Evolutionary conservation across 495 filamentous ascomycete genomes (phyloP).

Genomic region (Physcia stellaris): DNA sequence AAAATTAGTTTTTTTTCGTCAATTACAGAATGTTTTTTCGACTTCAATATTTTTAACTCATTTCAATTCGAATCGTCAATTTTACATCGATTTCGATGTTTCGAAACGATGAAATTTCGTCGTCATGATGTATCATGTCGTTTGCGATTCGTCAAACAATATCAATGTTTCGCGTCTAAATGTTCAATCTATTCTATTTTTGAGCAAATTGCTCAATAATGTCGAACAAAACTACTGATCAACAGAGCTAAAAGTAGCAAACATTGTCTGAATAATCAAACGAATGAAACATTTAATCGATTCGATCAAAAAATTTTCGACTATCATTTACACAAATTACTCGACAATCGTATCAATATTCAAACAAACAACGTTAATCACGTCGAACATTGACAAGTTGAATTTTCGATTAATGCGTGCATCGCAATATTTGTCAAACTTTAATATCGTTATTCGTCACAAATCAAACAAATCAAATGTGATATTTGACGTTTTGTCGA

Average conservation of each 20-base stretch:
- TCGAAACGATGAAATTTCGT: neutral
- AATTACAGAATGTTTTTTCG: neutral
- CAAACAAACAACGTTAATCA: neutral
- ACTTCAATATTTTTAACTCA: neutral
- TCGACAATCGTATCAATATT: neutral
- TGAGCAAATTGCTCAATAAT: slow-evolving; percentile 3
- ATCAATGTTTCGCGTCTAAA: neutral
- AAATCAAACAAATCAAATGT: neutral
- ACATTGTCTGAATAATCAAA: slow-evolving; percentile 3
- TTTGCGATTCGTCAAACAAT: neutral
- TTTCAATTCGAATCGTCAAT: neutral
- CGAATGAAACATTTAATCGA: slow-evolving; percentile 3
- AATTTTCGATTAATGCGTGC: slow-evolving; percentile 3
- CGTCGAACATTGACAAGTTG: neutral
- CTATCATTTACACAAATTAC: slow-evolving; percentile 6
- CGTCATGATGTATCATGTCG: slow-evolving; percentile 4
- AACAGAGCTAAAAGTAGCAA: slow-evolving; percentile 4
- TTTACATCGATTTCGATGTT: slow-evolving; percentile 4
- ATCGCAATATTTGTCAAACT: slow-evolving; percentile 3
- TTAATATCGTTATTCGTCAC: neutral
- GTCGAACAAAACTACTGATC: slow-evolving; percentile 5
- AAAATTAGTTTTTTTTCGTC: neutral
- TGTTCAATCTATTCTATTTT: slow-evolving; percentile 6
- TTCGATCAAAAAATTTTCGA: neutral
- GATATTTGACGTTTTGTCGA: neutral